Conservation (phyloP, 2,329 filamentous ascomycete species). For the Ophiosphaerella herpotricha region DNA sequence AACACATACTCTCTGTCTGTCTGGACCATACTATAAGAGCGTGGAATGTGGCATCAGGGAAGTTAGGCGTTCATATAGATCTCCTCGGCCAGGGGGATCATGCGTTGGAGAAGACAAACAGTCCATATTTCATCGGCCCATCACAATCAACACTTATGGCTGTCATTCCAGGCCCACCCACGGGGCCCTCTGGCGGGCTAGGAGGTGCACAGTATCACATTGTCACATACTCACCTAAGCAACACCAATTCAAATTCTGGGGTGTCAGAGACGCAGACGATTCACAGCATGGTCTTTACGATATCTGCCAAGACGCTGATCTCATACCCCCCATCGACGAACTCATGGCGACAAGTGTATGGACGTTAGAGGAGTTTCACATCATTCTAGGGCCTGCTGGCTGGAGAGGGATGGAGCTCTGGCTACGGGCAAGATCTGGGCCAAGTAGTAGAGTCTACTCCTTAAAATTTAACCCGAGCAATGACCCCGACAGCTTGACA, state of each 20-base stretch:
- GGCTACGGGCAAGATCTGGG: constrained; percentile 61
- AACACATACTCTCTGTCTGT: constrained; percentile 75
- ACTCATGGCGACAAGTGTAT: constrained; percentile 56
- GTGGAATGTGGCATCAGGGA: constrained; percentile 85
- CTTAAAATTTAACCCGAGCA: constrained; percentile 73
- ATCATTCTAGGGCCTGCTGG: constrained; percentile 43
- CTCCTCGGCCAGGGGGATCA: constrained; percentile 65
- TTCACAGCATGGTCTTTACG: constrained; percentile 65
- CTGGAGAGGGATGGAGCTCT: constrained; percentile 50
- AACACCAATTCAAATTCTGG: constrained; percentile 96
- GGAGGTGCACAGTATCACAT: constrained; percentile 63
- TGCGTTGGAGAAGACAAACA: constrained; percentile 68
- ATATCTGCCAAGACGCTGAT: constrained; percentile 67
- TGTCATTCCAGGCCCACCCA: constrained; percentile 62
- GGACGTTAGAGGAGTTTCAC: constrained; percentile 56
- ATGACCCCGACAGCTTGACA: constrained; percentile 65
- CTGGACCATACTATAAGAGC: constrained; percentile 87
- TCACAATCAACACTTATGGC: constrained; percentile 77
- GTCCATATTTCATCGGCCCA: constrained; percentile 76
- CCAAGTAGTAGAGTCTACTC: constrained; percentile 66
- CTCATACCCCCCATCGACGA: constrained; percentile 66
- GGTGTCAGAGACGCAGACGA: constrained; percentile 67
- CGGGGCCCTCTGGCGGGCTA: constrained; percentile 40
- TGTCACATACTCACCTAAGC: constrained; percentile 85
- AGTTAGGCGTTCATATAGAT: constrained; percentile 76